Percentiles rank a stretch among this genome's conserved stretches.
Evolutionary conservation across 2,329 filamentous ascomycete genomes (phyloP).

Genomic region (Fusarium denticulatum): DNA sequence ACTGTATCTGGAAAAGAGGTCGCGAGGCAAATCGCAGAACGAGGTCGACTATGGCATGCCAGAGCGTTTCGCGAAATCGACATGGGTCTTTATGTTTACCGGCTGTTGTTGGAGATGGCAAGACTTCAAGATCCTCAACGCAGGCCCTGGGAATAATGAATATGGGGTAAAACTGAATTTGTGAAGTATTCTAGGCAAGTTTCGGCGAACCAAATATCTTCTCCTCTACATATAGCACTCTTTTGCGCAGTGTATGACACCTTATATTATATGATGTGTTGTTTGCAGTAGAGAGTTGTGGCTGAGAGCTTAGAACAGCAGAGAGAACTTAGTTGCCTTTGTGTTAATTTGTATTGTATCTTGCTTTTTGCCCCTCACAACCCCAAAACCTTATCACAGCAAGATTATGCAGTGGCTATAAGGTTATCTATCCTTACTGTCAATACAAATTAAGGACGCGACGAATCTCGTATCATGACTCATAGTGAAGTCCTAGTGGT

Average conservation of each 20-base stretch:
- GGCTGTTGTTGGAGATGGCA: background rate
- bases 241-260: background rate
- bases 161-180: background rate
- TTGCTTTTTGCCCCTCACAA: background rate
- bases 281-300: background rate
- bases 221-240: background rate
- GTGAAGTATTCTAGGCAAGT: background rate
- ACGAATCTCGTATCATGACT: background rate
- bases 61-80: constrained; percentile 67
- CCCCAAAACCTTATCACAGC: background rate
- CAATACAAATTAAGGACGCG: background rate
- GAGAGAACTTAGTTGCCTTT: no score
- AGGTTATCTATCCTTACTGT: background rate
- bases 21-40: constrained; percentile 62
- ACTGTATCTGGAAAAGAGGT: constrained; percentile 57
- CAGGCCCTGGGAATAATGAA: background rate
- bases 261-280: background rate
- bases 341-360: background rate
- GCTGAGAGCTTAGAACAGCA: no score
- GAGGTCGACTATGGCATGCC: constrained; percentile 64
- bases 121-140: background rate
- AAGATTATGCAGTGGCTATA: background rate
- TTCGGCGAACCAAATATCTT: background rate
- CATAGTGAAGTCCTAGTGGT: no score
- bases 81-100: constrained; percentile 65